These are phyloP conservation scores for Exophiala aquamarina DNA, from an alignment of 2,329 filamentous ascomycete genomes.

Conservation along the genomic window DNA sequence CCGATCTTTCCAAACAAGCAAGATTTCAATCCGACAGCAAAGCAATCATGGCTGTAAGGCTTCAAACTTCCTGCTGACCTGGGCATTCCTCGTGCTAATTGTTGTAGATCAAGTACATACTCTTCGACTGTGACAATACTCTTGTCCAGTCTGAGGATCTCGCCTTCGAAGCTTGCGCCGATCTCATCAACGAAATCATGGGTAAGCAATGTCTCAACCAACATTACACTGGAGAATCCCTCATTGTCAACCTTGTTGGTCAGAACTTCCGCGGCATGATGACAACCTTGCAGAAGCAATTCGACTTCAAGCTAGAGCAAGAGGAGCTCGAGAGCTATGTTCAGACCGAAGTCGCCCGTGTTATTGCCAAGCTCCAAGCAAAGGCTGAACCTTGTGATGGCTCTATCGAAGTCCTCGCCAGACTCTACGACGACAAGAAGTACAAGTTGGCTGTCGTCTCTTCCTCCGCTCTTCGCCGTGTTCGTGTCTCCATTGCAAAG, in stretches of 20 bases:
- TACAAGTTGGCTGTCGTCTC: slow-evolving; percentile 80
- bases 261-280: slow-evolving; percentile 96
- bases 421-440: slow-evolving; percentile 60
- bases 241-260: slow-evolving; percentile 86
- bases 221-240: slow-evolving; percentile 73
- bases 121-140: slow-evolving; percentile 82
- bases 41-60: background rate
- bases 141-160: slow-evolving; percentile 88
- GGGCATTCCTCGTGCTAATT: background rate
- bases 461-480: slow-evolving; percentile 74
- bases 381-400: slow-evolving; percentile 68
- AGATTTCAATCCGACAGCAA: too few species aligned
- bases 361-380: slow-evolving; percentile 75
- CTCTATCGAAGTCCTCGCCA: slow-evolving; percentile 66
- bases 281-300: slow-evolving; percentile 69
- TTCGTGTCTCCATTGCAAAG: slow-evolving; percentile 75
- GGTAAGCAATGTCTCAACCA: slow-evolving; percentile 62
- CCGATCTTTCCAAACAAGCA: background rate
- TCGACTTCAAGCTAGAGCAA: slow-evolving; percentile 67
- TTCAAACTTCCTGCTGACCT: too few species aligned
- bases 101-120: slow-evolving; percentile 65
- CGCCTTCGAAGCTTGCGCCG: slow-evolving; percentile 87
- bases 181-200: slow-evolving; percentile 84
- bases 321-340: slow-evolving; percentile 75
- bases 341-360: slow-evolving; percentile 73